Evolutionary conservation across 2,329 filamentous ascomycete species (phyloP).

Genomic region (Sporothrix phasma): DNA sequence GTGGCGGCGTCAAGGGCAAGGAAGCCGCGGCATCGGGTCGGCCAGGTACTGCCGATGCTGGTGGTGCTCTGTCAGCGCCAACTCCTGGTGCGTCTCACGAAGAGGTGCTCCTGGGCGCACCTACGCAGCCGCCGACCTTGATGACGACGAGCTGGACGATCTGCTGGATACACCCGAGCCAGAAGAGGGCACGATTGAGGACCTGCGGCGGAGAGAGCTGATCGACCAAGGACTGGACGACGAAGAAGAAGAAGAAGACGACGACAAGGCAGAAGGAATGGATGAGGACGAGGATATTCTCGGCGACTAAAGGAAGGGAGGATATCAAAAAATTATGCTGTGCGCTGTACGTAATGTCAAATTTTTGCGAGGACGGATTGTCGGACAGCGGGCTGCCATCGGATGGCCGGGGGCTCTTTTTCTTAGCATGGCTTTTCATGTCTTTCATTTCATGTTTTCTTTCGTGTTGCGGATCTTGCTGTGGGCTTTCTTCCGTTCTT

Average conservation of each 20-base stretch:
- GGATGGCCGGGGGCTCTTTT: not conserved
- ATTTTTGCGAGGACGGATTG: not conserved
- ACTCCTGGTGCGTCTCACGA: conserved; percentile 5
- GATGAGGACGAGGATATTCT: conserved; percentile 37
- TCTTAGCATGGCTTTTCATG: not conserved
- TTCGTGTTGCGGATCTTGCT: not conserved
- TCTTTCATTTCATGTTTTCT: not conserved
- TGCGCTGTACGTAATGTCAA: not conserved
- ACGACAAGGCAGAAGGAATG: conserved; percentile 26
- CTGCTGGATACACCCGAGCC: conserved; percentile 40
- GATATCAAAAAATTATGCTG: not conserved
- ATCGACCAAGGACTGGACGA: conserved; percentile 39
- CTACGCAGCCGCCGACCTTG: conserved; percentile 17
- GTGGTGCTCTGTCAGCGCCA: not conserved
- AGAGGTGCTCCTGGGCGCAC: conserved; percentile 17
- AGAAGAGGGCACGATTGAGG: conserved; percentile 50
- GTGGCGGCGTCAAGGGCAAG: conserved; percentile 27
- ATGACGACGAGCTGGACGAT: conserved; percentile 23
- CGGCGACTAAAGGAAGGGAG: conserved; percentile 30
- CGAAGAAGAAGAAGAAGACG: conserved; percentile 32
- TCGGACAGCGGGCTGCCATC: not conserved
- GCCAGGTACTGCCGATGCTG: not conserved
- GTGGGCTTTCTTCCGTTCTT: not conserved
- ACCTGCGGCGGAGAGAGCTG: conserved; percentile 45
- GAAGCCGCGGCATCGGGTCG: conserved; percentile 20